A percentile compares a stretch with the other conserved stretches of the same genome.
Conservation (phyloP, 2,329 filamentous ascomycete genomes). For the Paraphaeosphaeria sporulosa region DNA sequence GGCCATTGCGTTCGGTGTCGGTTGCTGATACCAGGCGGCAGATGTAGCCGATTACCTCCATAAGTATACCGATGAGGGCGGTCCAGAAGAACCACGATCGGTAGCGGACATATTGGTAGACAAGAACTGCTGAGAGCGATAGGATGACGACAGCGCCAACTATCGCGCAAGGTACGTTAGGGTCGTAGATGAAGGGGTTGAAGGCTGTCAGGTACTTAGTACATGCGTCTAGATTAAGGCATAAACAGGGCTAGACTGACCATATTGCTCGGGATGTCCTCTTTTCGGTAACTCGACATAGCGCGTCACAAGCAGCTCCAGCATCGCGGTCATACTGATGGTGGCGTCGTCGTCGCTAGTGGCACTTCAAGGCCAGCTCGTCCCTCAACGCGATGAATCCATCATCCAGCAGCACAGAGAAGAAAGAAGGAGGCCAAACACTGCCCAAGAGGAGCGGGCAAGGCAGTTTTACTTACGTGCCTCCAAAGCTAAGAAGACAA, state of each 20-base stretch:
- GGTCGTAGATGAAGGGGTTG: constrained; percentile 59
- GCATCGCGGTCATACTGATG: constrained; percentile 25
- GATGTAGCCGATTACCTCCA: constrained; percentile 62
- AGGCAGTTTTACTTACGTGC: constrained; percentile 36
- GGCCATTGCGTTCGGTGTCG: constrained; percentile 40
- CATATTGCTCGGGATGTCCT: constrained; percentile 23
- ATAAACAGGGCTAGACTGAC: constrained; percentile 24
- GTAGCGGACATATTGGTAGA: constrained; percentile 46
- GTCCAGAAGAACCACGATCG: constrained; percentile 49
- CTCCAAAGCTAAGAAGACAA: constrained; percentile 37
- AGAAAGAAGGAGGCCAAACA: constrained; percentile 3
- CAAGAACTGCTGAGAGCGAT: constrained; percentile 38
- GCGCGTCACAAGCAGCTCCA: constrained; percentile 18
- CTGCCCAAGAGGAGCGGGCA: constrained; percentile 19
- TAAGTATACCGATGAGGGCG: constrained; percentile 40
- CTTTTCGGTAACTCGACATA: constrained; percentile 34
- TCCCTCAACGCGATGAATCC: not conserved
- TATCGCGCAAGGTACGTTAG: constrained; percentile 54
- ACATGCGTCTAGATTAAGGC: not conserved
- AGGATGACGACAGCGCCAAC: constrained; percentile 53
- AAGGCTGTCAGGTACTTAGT: constrained; percentile 24
- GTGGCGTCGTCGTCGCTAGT: constrained; percentile 4
- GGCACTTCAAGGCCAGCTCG: not conserved
- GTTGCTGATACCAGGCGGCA: constrained; percentile 55
- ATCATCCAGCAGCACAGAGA: constrained; percentile 16